Evolutionary conservation across 305 asterid species (phyloP).

Genomic region (Fraxinus angustifolia): DNA sequence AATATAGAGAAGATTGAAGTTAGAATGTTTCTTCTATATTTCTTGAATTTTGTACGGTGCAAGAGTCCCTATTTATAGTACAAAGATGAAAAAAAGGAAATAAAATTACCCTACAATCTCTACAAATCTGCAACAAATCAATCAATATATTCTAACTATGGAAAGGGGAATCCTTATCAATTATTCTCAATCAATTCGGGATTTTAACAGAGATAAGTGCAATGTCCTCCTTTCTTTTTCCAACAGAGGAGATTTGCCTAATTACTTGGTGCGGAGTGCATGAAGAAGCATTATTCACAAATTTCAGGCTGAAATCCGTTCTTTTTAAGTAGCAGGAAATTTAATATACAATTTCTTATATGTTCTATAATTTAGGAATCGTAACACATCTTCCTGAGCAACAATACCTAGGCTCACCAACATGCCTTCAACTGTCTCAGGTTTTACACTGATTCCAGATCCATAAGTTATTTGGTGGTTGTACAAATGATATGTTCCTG

Average conservation of each 20-base stretch:
- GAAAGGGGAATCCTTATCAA: background rate
- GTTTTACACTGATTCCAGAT: conserved; percentile 54
- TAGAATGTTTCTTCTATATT: background rate
- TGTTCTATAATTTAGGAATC: background rate
- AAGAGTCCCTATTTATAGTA: background rate
- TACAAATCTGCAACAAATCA: background rate
- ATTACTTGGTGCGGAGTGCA: background rate
- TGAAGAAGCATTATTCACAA: background rate
- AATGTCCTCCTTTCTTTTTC: background rate
- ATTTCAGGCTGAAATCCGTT: background rate
- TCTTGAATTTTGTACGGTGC: background rate
- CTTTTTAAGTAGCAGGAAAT: background rate
- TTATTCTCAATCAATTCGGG: background rate
- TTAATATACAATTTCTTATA: background rate
- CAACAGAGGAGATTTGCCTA: background rate
- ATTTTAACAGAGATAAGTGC: background rate
- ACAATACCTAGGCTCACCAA: conserved; percentile 72
- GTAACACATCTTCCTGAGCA: conserved; percentile 1
- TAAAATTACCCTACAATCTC: background rate
- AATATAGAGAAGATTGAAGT: background rate
- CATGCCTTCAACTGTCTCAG: conserved; percentile 82
- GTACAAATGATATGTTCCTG: conserved; percentile 72
- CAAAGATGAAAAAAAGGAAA: background rate
- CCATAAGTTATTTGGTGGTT: conserved; percentile 55
- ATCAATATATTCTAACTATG: background rate